Conservation (phyloP, 1,284 basidiomycete species). For the Ganoderma lingzhi region DNA sequence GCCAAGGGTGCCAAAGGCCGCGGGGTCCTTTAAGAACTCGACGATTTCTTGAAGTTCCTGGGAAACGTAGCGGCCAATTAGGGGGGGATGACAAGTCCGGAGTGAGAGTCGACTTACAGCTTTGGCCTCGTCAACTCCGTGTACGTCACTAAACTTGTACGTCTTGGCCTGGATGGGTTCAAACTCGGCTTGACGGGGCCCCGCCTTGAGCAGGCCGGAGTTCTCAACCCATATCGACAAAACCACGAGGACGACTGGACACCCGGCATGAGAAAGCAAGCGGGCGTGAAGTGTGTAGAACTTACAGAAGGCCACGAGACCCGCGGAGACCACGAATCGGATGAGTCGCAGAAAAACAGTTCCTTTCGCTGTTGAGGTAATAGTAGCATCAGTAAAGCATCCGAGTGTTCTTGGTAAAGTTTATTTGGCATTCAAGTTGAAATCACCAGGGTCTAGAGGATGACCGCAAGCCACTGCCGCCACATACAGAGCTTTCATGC, state of each 20-base stretch:
- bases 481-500: not conserved
- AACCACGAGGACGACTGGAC: slow-evolving; percentile 79
- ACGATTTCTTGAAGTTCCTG: slow-evolving; percentile 94
- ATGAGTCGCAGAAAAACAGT: slow-evolving; percentile 69
- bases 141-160: slow-evolving; percentile 92
- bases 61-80: slow-evolving; percentile 2
- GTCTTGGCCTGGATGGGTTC: slow-evolving; percentile 80
- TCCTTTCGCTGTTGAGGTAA: slow-evolving; percentile 61
- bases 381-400: slow-evolving; percentile 10
- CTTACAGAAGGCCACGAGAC: slow-evolving; percentile 40
- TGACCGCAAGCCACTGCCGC: slow-evolving; percentile 4
- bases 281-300: slow-evolving; percentile 1
- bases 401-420: not conserved
- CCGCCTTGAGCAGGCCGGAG: slow-evolving; percentile 90
- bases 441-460: not conserved
- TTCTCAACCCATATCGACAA: slow-evolving; percentile 92
- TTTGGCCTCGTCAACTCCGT: slow-evolving; percentile 95
- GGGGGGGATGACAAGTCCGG: slow-evolving; percentile 9
- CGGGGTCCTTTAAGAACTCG: slow-evolving; percentile 91
- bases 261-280: slow-evolving; percentile 56
- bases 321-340: slow-evolving; percentile 60
- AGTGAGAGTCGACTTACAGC: slow-evolving; percentile 53
- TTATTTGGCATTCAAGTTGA: not conserved
- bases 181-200: slow-evolving; percentile 78
- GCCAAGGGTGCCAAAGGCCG: slow-evolving; percentile 87